Evolutionary conservation across 2,329 filamentous ascomycete species (phyloP), one percentile per base, ranked within the genome.

Genomic region (Leptographium lundbergii): DNA sequence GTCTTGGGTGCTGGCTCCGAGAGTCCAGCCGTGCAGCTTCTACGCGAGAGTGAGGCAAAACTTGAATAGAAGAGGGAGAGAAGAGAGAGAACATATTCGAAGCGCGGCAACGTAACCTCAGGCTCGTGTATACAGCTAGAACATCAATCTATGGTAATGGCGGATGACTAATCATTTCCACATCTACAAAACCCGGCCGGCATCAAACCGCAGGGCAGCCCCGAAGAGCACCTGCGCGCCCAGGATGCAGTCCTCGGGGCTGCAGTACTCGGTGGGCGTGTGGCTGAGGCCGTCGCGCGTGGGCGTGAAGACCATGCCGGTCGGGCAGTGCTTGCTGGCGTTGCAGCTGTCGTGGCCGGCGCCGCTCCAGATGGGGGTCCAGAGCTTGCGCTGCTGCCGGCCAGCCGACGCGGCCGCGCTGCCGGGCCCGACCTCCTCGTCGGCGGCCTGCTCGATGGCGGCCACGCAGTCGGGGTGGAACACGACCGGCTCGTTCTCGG

Each of bases 401-500:
- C 6, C 32, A 17, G 3, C 24, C 11, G 48, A 6, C 53, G 22
- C 10, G 17, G 24, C 0, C 4, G 34, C 42, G 32, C 19, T n/a
- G 19, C 3, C 42, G n/a, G 4, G 32, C 36, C 54, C 50, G 11
- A 54, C 25, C 42, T 50, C 59, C 1, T 29, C 60, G 6, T 58
- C 60, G 0, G 85, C 83, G n/a, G 85, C 81, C 48, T 80, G 74
- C 57, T 79, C 74, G 5, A 90, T 84, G 48, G 83, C 85, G 1
- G 72, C 68, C 59, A 91, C 84, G 66, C 87, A 90, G 63, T 84
- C 81, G 6, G 76, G 68, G 65, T 89, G 76, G 70, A 91, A 91
- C 29, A 75, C 74, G 0, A 84, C 80, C 0, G 84, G 83, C 0
- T 80, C 77, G 4, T 76, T 81, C 58, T 81, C 75, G 63, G 82